These are phyloP conservation scores for Schizochytrium sp. DNA, from an alignment of 108 stramenopile genomes.

Conservation along the genomic window DNA sequence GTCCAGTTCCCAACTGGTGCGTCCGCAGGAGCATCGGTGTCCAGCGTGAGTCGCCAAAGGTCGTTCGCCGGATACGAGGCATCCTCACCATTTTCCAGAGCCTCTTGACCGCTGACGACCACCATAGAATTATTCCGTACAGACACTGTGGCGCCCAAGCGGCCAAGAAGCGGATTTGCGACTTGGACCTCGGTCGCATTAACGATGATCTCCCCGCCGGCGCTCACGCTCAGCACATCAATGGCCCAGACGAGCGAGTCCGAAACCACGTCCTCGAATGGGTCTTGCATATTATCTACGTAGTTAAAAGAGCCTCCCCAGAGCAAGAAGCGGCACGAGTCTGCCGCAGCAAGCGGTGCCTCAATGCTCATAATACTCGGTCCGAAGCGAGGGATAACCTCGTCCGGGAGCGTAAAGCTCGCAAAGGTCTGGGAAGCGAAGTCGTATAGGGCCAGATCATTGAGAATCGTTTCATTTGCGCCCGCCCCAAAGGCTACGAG, in stretches of 20 bases:
- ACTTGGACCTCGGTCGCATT: background rate
- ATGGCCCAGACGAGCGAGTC: background rate
- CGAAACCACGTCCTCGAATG: background rate
- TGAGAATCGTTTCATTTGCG: background rate
- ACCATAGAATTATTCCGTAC: background rate
- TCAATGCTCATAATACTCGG: background rate
- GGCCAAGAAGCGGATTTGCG: background rate
- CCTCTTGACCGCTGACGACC: background rate
- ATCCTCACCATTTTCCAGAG: background rate
- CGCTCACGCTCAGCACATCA: background rate
- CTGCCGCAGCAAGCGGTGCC: background rate
- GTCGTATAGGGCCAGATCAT: background rate
- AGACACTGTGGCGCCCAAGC: background rate
- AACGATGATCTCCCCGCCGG: background rate
- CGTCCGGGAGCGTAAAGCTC: background rate
- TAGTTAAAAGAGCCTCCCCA: background rate
- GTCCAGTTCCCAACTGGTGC: background rate
- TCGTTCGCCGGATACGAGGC: background rate
- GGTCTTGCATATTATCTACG: background rate
- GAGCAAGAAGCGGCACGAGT: background rate
- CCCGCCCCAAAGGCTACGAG: background rate
- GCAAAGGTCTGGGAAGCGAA: background rate
- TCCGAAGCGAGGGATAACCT: background rate
- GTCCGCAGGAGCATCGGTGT: background rate
- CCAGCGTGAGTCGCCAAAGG: background rate